These are phyloP conservation scores for Platanthera guangdongensis DNA, from an alignment of 106 monocot species.

Conservation along the genomic window DNA sequence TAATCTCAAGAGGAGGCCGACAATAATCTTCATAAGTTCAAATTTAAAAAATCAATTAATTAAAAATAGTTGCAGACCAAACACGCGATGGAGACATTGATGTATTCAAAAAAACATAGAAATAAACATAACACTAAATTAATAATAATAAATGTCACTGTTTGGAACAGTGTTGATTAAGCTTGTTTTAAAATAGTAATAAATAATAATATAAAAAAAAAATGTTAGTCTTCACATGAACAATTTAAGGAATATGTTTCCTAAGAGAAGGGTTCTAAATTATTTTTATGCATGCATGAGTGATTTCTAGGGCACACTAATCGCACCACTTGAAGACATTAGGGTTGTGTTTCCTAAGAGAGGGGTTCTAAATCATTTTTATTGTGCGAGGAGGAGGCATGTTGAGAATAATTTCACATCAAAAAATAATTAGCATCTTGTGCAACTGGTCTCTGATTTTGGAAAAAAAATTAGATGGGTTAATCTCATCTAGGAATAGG, in stretches of 20 bases:
- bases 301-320: neutral
- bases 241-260: neutral
- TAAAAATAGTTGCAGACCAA: neutral
- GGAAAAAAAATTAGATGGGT: no score
- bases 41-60: neutral
- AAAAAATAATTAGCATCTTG: no score
- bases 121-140: neutral
- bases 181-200: no score
- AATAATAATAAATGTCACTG: neutral
- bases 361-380: no score
- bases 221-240: neutral
- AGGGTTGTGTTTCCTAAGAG: no score
- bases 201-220: no score
- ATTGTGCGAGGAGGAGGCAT: no score
- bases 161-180: neutral
- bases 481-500: no score
- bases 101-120: neutral
- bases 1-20: no score
- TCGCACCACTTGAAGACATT: neutral
- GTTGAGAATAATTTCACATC: no score
- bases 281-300: neutral
- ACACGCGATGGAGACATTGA: constrained; percentile 4
- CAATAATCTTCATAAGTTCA: no score
- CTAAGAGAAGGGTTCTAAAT: neutral
- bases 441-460: no score